phyloP scores from a whole-genome alignment of 345 rosid species.

The Mallotus nudiflorus region DNA sequence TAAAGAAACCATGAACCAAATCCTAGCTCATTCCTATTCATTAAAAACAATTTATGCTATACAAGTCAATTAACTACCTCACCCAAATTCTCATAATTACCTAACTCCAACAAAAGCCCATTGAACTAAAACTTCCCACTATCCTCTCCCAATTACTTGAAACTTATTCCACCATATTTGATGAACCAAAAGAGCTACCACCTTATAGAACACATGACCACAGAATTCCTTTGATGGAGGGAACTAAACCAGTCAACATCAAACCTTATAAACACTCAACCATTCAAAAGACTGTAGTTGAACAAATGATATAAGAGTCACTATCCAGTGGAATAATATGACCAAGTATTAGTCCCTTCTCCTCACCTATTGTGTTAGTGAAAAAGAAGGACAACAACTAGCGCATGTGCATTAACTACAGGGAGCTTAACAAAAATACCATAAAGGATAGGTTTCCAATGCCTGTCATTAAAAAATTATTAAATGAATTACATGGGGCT shows the following conservation, averaged over 20 bases:
- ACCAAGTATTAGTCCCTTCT: neutral
- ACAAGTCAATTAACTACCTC: neutral
- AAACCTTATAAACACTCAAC: neutral
- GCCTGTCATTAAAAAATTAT: too few species aligned
- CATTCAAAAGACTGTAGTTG: neutral
- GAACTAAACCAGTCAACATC: neutral
- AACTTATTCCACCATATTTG: neutral
- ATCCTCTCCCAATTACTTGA: neutral
- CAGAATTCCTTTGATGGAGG: neutral
- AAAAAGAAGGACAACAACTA: constrained; percentile 1
- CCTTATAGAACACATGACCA: neutral
- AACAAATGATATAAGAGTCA: neutral
- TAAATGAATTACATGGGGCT: too few species aligned
- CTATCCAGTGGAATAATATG: too few species aligned
- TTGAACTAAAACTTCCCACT: too few species aligned
- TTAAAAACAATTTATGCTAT: neutral
- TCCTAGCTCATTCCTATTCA: neutral
- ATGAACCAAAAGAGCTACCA: neutral
- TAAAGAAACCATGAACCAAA: neutral
- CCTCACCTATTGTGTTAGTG: neutral
- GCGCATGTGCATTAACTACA: constrained; percentile 5
- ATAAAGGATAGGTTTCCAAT: too few species aligned
- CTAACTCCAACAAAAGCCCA: too few species aligned
- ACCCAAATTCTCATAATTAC: too few species aligned
- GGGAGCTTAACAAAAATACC: neutral